phyloP scores from a whole-genome alignment of 2,329 filamentous ascomycete species.

The Ceratocystis huliohia region DNA sequence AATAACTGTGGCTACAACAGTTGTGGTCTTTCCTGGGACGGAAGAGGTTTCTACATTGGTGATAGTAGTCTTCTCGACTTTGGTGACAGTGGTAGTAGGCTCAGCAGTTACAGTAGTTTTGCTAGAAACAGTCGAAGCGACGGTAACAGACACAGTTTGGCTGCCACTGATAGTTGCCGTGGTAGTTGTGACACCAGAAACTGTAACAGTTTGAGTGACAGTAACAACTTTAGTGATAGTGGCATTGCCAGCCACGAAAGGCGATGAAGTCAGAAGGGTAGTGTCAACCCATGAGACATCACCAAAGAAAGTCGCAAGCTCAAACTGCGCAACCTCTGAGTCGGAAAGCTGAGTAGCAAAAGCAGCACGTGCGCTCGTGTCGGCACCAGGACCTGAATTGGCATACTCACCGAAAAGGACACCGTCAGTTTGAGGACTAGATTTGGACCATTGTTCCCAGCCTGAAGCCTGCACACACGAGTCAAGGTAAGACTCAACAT shows the following conservation, averaged over 20 bases:
- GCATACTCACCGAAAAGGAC: constrained; percentile 46
- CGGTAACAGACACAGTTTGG: neutral
- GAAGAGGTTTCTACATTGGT: neutral
- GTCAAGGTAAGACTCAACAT: constrained; percentile 38
- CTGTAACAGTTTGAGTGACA: constrained; percentile 4
- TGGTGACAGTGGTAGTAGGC: constrained; percentile 4
- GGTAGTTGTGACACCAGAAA: neutral
- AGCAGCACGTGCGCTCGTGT: constrained; percentile 37
- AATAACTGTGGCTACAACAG: neutral
- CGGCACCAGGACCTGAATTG: constrained; percentile 45
- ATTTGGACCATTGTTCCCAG: constrained; percentile 43
- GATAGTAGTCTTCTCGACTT: constrained; percentile 5
- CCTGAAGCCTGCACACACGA: constrained; percentile 46
- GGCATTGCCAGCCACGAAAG: constrained; percentile 10
- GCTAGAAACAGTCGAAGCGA: constrained; percentile 1
- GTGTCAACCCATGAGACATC: constrained; percentile 11
- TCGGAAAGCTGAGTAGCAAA: constrained; percentile 29
- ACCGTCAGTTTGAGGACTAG: constrained; percentile 36
- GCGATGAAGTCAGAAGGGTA: constrained; percentile 9
- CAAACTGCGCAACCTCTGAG: constrained; percentile 5
- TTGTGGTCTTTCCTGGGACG: constrained; percentile 6
- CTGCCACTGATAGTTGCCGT: neutral
- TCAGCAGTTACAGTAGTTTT: neutral
- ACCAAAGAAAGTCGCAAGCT: constrained; percentile 9
- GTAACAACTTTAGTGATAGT: constrained; percentile 1